These are phyloP conservation scores for Claviceps sp. DNA, from an alignment of 2,329 filamentous ascomycete species.

Conservation along the genomic window DNA sequence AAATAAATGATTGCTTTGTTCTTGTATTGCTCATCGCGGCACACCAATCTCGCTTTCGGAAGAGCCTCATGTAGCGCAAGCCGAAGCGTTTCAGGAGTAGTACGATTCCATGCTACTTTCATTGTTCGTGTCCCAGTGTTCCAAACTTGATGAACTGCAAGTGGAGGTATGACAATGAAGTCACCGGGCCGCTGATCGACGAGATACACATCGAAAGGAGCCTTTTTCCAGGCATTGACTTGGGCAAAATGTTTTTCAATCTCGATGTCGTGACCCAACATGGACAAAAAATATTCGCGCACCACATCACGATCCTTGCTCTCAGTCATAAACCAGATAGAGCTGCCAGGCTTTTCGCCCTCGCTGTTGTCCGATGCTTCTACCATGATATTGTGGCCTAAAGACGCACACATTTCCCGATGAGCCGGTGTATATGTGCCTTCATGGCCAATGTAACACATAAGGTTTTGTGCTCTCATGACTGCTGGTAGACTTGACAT, in stretches of 20 bases:
- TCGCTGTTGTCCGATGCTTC: slow-evolving; percentile 64
- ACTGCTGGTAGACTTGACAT: slow-evolving; percentile 82
- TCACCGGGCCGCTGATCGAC: slow-evolving; percentile 86
- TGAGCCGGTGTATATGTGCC: slow-evolving; percentile 94
- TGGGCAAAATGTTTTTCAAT: slow-evolving; percentile 96
- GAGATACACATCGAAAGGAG: slow-evolving; percentile 83
- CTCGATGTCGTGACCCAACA: slow-evolving; percentile 90
- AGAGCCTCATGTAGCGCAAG: slow-evolving; percentile 77
- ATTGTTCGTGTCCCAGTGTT: slow-evolving; percentile 91
- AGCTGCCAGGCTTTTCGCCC: slow-evolving; percentile 73
- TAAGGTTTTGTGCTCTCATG: slow-evolving; percentile 91
- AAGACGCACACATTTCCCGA: slow-evolving; percentile 90
- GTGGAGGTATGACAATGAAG: slow-evolving; percentile 82
- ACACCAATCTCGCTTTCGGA: slow-evolving; percentile 79
- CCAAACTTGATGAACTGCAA: slow-evolving; percentile 96
- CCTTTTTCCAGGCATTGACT: slow-evolving; percentile 88
- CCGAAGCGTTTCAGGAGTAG: slow-evolving; percentile 80
- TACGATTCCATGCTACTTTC: slow-evolving; percentile 97
- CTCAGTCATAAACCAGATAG: slow-evolving; percentile 98
- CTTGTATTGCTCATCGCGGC: slow-evolving; percentile 96
- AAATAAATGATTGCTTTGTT: slow-evolving; percentile 94
- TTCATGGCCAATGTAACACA: slow-evolving; percentile 97
- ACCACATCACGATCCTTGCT: slow-evolving; percentile 83
- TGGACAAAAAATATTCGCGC: slow-evolving; percentile 85
- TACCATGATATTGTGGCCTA: slow-evolving; percentile 98